Conservation (phyloP, 1,284 basidiomycete genomes). For the Sanghuangporus weigelae region DNA sequence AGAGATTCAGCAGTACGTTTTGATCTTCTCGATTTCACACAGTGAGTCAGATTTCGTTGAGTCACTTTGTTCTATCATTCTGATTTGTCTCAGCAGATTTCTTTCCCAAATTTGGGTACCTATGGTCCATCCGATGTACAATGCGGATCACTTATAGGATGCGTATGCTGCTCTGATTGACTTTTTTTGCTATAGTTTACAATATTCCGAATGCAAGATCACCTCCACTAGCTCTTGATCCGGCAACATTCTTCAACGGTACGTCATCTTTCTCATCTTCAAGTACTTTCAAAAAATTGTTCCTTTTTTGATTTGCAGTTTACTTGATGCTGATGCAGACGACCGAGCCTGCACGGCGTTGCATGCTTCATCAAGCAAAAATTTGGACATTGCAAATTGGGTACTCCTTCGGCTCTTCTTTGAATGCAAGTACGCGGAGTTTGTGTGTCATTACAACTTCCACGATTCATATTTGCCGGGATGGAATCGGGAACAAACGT, state of each 20-base stretch:
- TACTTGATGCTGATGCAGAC: conserved; percentile 32
- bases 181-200: conserved; percentile 20
- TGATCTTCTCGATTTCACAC: conserved; percentile 63
- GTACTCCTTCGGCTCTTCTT: conserved; percentile 46
- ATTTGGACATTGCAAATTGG: conserved; percentile 44
- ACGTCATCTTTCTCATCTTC: conserved; percentile 16
- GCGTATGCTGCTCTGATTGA: too few species aligned
- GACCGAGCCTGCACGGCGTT: conserved; percentile 48
- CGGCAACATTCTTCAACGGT: conserved; percentile 54
- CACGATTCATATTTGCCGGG: conserved; percentile 1
- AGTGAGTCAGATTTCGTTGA: conserved; percentile 35
- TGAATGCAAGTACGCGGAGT: conserved; percentile 9
- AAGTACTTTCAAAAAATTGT: background rate
- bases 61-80: conserved; percentile 5
- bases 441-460: background rate
- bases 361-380: conserved; percentile 61
- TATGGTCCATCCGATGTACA: conserved; percentile 21
- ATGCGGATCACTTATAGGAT: background rate
- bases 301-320: too few species aligned
- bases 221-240: conserved; percentile 31
- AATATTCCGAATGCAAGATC: conserved; percentile 31
- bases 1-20: conserved; percentile 53
- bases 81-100: conserved; percentile 32
- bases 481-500: conserved; percentile 20
- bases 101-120: conserved; percentile 1